Percentiles rank a stretch among this genome's conserved stretches.
Evolutionary conservation across 2,329 filamentous ascomycete species (phyloP).

Genomic region (Huntiella abstrusa): DNA sequence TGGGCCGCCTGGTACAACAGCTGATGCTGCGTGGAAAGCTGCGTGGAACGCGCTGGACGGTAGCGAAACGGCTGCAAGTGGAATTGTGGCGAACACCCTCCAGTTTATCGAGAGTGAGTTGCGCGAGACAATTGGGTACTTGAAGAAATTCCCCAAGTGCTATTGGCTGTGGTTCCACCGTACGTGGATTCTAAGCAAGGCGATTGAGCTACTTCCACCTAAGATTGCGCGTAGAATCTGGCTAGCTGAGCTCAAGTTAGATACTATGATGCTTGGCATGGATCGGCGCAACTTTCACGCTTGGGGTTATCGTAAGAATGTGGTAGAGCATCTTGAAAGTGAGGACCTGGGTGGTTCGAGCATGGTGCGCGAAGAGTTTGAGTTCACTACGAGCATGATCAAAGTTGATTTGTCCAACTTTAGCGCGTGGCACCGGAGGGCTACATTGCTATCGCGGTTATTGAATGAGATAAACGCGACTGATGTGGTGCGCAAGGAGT

Average conservation of each 20-base stretch:
- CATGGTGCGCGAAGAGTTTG: slow-evolving; percentile 65
- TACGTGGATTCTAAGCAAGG: slow-evolving; percentile 61
- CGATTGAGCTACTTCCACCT: slow-evolving; percentile 41
- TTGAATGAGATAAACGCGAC: slow-evolving; percentile 51
- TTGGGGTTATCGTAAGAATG: slow-evolving; percentile 73
- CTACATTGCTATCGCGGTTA: slow-evolving; percentile 60
- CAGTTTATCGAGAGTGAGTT: slow-evolving; percentile 55
- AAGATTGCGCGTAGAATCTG: slow-evolving; percentile 47
- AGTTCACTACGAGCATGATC: slow-evolving; percentile 83
- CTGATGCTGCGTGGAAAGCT: slow-evolving; percentile 18
- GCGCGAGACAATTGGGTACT: slow-evolving; percentile 62
- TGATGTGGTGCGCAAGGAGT: slow-evolving; percentile 39
- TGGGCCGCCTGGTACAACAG: slow-evolving; percentile 38
- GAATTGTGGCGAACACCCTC: slow-evolving; percentile 13
- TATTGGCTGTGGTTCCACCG: slow-evolving; percentile 99
- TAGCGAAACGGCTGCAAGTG: too few species aligned
- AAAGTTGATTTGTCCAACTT: slow-evolving; percentile 77
- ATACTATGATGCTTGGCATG: slow-evolving; percentile 69
- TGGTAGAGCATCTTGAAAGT: slow-evolving; percentile 59
- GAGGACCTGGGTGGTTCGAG: slow-evolving; percentile 30
- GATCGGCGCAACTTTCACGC: slow-evolving; percentile 92
- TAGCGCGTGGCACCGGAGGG: slow-evolving; percentile 87
- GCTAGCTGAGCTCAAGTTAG: slow-evolving; percentile 66
- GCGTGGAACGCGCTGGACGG: neutral
- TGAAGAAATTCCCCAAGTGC: slow-evolving; percentile 81